Conservation (phyloP, 1,284 basidiomycete genomes). For the Uromyces viciae-fabae region DNA sequence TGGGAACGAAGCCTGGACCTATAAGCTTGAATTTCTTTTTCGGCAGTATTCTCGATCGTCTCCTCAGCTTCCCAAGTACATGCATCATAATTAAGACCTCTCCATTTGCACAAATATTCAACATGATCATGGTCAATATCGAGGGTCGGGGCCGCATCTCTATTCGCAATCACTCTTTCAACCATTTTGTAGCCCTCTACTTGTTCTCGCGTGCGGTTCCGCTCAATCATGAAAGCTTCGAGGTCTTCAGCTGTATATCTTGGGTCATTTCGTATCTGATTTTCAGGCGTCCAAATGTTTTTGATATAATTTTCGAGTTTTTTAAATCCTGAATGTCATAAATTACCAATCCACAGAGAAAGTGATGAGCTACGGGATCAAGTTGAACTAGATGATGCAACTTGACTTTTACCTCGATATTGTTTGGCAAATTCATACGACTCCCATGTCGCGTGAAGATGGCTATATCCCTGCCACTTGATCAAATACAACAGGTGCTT, state of each 20-base stretch:
- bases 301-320: constrained; percentile 99
- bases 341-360: background rate
- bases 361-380: background rate
- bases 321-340: constrained; percentile 71
- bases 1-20: constrained; percentile 71
- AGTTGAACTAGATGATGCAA: background rate
- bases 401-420: constrained; percentile 92
- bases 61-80: constrained; percentile 86
- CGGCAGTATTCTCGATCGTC: constrained; percentile 54
- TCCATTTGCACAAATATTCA: constrained; percentile 98
- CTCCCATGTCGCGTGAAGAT: constrained; percentile 53
- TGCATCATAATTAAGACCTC: constrained; percentile 85
- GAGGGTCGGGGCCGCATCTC: constrained; percentile 63
- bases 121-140: constrained; percentile 62
- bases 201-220: constrained; percentile 82
- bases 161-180: constrained; percentile 82
- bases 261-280: constrained; percentile 66
- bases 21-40: constrained; percentile 73
- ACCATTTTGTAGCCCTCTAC: constrained; percentile 86
- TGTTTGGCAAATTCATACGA: constrained; percentile 37
- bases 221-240: constrained; percentile 74
- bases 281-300: constrained; percentile 66
- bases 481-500: constrained; percentile 57
- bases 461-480: constrained; percentile 58
- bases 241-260: constrained; percentile 78